These are phyloP conservation scores for Boletus austroedulis DNA, from an alignment of 1,284 basidiomycete species.

Conservation along the genomic window DNA sequence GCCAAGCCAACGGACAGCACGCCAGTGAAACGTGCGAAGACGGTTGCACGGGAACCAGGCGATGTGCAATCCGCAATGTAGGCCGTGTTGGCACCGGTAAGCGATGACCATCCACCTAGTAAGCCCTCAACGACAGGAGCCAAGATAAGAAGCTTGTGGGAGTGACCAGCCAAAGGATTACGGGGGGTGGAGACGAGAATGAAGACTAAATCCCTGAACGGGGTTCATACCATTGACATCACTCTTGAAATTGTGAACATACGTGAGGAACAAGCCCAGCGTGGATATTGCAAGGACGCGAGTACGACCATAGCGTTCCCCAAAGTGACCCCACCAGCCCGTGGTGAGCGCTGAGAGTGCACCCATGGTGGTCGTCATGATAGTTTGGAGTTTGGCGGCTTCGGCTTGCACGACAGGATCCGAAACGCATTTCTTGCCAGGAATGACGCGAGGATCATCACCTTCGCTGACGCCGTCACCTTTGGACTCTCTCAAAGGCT, in stretches of 20 bases:
- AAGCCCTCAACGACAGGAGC: constrained; percentile 82
- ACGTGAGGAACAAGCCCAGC: constrained; percentile 75
- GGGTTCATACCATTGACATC: background rate
- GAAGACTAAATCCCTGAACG: constrained; percentile 69
- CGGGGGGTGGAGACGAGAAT: constrained; percentile 74
- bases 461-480: constrained; percentile 31
- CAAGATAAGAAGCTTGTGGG: constrained; percentile 73
- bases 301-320: constrained; percentile 76
- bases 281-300: constrained; percentile 70
- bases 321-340: constrained; percentile 84
- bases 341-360: constrained; percentile 79
- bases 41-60: constrained; percentile 74
- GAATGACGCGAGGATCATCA: constrained; percentile 50
- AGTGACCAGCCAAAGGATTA: constrained; percentile 60
- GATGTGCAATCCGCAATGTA: constrained; percentile 88
- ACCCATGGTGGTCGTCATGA: constrained; percentile 78
- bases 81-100: constrained; percentile 76
- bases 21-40: constrained; percentile 78
- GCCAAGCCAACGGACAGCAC: constrained; percentile 71
- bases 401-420: constrained; percentile 66
- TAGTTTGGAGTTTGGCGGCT: constrained; percentile 66
- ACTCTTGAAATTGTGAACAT: constrained; percentile 31
- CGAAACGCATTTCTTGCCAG: constrained; percentile 51
- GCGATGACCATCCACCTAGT: constrained; percentile 82
- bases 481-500: constrained; percentile 14